A percentile compares a stretch with the other conserved stretches of the same genome.
These are phyloP conservation scores for Aspergillus bridgeri DNA, from an alignment of 495 filamentous ascomycete species.

Conservation along the genomic window DNA sequence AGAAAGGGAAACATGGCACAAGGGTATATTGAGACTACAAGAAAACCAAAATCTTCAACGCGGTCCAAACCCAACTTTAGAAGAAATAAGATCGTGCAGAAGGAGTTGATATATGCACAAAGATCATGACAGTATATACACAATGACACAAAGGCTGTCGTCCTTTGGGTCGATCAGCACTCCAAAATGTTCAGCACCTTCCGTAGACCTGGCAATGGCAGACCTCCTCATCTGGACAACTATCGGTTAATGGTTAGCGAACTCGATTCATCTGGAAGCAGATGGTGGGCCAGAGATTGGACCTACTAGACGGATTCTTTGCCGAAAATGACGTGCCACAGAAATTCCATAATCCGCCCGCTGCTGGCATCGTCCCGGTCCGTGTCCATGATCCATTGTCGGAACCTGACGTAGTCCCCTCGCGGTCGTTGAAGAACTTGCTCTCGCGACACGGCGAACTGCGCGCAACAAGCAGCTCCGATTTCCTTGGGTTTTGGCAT, in stretches of 20 bases:
- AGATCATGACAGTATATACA: background rate
- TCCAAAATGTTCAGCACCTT: slow-evolving; percentile 28
- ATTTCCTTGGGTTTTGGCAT: slow-evolving; percentile 33
- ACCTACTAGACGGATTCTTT: slow-evolving; percentile 45
- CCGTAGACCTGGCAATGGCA: slow-evolving; percentile 52
- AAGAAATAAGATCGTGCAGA: background rate
- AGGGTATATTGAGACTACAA: background rate
- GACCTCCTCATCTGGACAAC: slow-evolving; percentile 44
- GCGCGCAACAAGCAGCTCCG: slow-evolving; percentile 59
- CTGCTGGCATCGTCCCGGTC: slow-evolving; percentile 56
- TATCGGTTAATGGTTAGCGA: slow-evolving; percentile 12
- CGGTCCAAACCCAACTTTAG: background rate
- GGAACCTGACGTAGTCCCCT: slow-evolving; percentile 56
- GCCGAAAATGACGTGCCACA: slow-evolving; percentile 68
- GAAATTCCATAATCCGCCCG: slow-evolving; percentile 71
- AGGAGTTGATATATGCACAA: background rate
- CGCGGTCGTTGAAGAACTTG: slow-evolving; percentile 53
- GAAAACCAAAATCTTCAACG: slow-evolving; percentile 2
- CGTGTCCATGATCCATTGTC: slow-evolving; percentile 66
- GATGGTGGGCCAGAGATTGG: background rate
- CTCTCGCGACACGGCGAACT: slow-evolving; percentile 58
- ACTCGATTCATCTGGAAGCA: background rate
- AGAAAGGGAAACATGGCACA: no score
- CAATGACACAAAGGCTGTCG: background rate
- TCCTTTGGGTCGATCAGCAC: background rate